Conservation (phyloP, 208 protist species). For the Wallacemonas sp. region DNA sequence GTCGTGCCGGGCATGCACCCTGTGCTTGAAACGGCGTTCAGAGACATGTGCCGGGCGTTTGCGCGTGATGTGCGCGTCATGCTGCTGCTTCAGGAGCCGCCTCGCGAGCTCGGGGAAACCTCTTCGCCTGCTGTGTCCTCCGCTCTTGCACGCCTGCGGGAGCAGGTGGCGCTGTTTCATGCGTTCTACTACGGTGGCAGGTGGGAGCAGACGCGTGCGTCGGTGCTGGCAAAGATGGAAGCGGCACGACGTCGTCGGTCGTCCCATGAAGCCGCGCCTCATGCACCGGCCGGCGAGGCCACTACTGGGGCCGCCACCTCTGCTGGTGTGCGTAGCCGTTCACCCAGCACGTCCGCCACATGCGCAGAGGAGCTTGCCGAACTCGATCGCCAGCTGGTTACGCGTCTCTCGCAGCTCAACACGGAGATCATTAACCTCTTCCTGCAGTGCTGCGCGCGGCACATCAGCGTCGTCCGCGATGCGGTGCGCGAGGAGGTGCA, state of each 20-base stretch:
- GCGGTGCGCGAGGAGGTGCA: conserved; percentile 16
- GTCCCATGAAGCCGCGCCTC: background rate
- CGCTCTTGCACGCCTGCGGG: conserved; percentile 25
- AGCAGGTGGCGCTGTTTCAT: conserved; percentile 12
- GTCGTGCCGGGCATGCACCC: conserved; percentile 14
- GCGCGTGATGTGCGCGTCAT: conserved; percentile 40
- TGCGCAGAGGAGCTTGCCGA: background rate
- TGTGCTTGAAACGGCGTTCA: conserved; percentile 33
- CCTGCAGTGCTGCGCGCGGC: conserved; percentile 33
- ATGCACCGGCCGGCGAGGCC: background rate
- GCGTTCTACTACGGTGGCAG: conserved; percentile 26
- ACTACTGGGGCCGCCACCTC: background rate
- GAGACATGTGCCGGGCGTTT: conserved; percentile 27
- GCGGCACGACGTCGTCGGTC: background rate
- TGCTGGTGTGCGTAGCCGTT: too few relatives aligned
- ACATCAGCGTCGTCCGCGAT: conserved; percentile 21
- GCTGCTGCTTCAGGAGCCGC: conserved; percentile 21
- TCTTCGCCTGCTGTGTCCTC: conserved; percentile 12
- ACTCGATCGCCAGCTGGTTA: conserved; percentile 56
- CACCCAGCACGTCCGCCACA: background rate
- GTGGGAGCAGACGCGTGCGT: background rate
- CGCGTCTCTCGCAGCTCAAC: conserved; percentile 63
- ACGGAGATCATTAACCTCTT: conserved; percentile 87
- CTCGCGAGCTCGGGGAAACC: conserved; percentile 14
- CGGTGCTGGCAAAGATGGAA: background rate